Evolutionary conservation across 352 stramenopile genomes (phyloP), one percentile per base, ranked within the genome.

Genomic region (Globisporangium okanoganense): DNA sequence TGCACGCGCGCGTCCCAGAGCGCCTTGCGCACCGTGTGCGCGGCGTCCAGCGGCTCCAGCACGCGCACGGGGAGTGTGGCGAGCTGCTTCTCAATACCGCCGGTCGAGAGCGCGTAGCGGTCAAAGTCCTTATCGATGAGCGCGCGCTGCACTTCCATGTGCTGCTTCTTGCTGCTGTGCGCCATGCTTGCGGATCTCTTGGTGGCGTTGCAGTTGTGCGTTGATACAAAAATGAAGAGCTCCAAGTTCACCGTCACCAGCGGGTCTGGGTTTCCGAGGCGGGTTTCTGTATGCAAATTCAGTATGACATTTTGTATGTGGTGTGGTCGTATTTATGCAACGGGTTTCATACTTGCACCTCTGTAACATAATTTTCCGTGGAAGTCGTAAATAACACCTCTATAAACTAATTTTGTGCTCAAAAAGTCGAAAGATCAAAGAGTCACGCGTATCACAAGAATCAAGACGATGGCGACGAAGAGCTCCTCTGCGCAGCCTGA

Each of bases 61-160:
- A 64, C 69, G 3, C 65, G 52, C 13, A 65, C 43, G 14, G 71
- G 43, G 1, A 94, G 64, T 16, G 63, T 35, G 18, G 49, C 56
- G 3, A 69, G 50, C n/a, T 61, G 62, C 52, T 75, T 76, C 3
- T 67, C 49, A 38, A 83, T 25, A 7, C 67, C 73, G 29, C 76
- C 59, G 0, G 62, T 55, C 29, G 72, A 73, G 43, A 94, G 67
- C 55, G 83, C 79, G 66, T 94, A 92, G 56, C 79, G 72, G 56
- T 92, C 82, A 55, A 94, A 94, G 58, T 89, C 69, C 55, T 84
- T 80, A 69, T 92, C 83, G n/a, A 91, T 63, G 47, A 89, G 70
- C 51, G 72, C 62, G 59, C 75, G 78, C 52, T 88, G 60, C 56
- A 89, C 71, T 55, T 90, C 58, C 85, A 94, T 91, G 29, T 56